Base-by-base conservation (phyloP, 441 rosid species). In the Geranium incanum region DNA sequence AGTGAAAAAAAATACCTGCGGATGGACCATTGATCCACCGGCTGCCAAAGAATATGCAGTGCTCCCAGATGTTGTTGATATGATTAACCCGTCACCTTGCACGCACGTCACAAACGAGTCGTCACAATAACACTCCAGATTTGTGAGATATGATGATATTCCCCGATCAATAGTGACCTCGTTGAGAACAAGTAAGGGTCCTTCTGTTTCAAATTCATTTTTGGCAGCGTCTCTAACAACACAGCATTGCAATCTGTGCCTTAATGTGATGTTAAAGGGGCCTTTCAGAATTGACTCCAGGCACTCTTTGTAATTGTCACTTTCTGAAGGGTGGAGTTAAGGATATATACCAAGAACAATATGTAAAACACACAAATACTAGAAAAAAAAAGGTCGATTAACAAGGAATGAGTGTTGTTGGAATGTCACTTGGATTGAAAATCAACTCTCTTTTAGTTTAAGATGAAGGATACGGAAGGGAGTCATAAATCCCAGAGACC, bases 1-100 rank as follows among this genome's bases (percentile, higher is more conserved):
- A 13, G 23, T 16, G 41, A 38, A 3, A 36, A 72, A 38, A 21
- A 21, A 68, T 80, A 89, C 99, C 96, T 95, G 98, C 13, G 99
- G 99, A 78, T 95, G 99, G 73, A 95, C 99, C 98, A 95, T 92
- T 72, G 99, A 95, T 65, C 99, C 99, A 71, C 99, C 99, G 71
- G 98, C 99, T 12, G 97, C 99, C 78, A 95, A 85, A 6, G 99
- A 95, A 75, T 95, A 95, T 37, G 99, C 99, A 21, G 99, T 95
- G 84, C 99, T 95, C 50, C 99, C 99, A 70, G 99, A 92, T 71
- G 99, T 95, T n/a, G 99, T 95, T 37, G 99, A 86, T 41, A 95
- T 79, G 75, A 95, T 92, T n/a, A 95, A 80, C 68, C 99, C 99
- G 64, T 92, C 98, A 68, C 99, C 99, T 92, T 95, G 99, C 69